phyloP scores from a whole-genome alignment of 305 asterid genomes.

The Fraxinus angustifolia region DNA sequence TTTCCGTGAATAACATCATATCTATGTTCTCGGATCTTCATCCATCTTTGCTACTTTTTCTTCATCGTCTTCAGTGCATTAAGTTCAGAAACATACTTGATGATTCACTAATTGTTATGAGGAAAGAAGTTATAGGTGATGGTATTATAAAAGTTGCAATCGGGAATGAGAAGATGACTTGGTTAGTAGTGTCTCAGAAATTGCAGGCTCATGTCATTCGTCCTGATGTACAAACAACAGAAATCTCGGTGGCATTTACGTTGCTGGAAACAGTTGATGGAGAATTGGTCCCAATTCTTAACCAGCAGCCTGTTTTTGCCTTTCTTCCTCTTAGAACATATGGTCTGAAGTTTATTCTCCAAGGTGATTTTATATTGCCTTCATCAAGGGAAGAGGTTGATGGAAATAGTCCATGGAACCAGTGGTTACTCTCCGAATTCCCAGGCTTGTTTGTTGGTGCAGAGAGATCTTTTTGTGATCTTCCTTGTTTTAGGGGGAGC shows the following conservation, averaged over 20 bases:
- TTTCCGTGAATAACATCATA: constrained; percentile 53
- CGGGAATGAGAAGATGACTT: constrained; percentile 74
- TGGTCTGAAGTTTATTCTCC: constrained; percentile 87
- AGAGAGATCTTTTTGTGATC: constrained; percentile 64
- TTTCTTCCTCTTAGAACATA: constrained; percentile 94
- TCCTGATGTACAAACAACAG: constrained; percentile 62
- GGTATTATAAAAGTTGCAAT: constrained; percentile 66
- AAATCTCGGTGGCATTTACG: constrained; percentile 84
- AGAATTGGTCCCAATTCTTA: constrained; percentile 54
- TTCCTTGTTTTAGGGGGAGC: constrained; percentile 66
- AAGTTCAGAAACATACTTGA: constrained; percentile 64
- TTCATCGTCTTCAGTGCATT: constrained; percentile 86
- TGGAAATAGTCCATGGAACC: constrained; percentile 92
- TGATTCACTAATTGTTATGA: constrained; percentile 67
- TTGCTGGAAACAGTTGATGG: constrained; percentile 56
- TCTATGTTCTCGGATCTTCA: constrained; percentile 89
- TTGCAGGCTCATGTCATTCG: constrained; percentile 54
- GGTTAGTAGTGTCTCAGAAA: constrained; percentile 83
- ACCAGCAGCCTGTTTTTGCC: constrained; percentile 93
- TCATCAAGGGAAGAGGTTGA: constrained; percentile 99
- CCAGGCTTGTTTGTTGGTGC: constrained; percentile 82
- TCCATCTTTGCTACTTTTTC: constrained; percentile 84
- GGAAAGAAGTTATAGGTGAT: constrained; percentile 65
- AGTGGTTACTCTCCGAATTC: constrained; percentile 83
- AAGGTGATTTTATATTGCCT: constrained; percentile 93